Evolutionary conservation across 768 basidiomycete species (phyloP), one percentile per base, ranked within the genome.

Genomic region (Lenzites betulinus): DNA sequence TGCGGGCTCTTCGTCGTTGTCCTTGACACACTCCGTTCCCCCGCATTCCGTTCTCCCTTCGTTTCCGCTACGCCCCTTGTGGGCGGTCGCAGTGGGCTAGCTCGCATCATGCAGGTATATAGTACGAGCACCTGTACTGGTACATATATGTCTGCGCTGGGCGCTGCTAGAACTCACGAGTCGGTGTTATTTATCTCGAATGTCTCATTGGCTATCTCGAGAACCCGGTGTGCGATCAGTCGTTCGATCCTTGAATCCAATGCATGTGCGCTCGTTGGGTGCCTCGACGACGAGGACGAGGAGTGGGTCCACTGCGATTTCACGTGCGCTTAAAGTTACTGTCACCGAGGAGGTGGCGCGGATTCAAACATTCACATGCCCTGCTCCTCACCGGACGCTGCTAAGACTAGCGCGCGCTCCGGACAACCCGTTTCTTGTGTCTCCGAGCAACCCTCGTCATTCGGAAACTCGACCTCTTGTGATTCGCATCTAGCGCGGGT

Each of bases 101-200:
- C 55, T 28, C 46, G 13, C 54, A 41, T 59, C 57, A 41, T 55
- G 56, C n/a, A 41, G 48, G 50, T 59, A 58, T 64, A 64, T 64
- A 64, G 57, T 64, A 64, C 54, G 49, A 46, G 57, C 59, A 60
- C 22, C 53, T 59, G 49, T 55, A 59, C 44, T 9, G 54, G 54
- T 61, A 65, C n/a, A n/a, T n/a, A n/a, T n/a, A n/a, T 65, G 52
- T 62, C 60, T 47, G 60, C 60, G 57, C 60, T 51, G 60, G 60
- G 53, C 60, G 64, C 57, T 26, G 22, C 38, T 41, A 23, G 51
- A 39, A 39, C 51, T 22, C 23, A 48, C 48, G 62, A 59, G 54
- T 59, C 58, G 51, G 23, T 23, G 55, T 57, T 60, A 61, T 64
- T 60, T 64, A 64, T 58, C 36, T 48, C 33, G 48, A 49, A 26